Percentiles rank a stretch among this genome's conserved stretches.
Conservation (phyloP, 202 grass and related monocot species). For the Sporobolus alterniflorus region DNA sequence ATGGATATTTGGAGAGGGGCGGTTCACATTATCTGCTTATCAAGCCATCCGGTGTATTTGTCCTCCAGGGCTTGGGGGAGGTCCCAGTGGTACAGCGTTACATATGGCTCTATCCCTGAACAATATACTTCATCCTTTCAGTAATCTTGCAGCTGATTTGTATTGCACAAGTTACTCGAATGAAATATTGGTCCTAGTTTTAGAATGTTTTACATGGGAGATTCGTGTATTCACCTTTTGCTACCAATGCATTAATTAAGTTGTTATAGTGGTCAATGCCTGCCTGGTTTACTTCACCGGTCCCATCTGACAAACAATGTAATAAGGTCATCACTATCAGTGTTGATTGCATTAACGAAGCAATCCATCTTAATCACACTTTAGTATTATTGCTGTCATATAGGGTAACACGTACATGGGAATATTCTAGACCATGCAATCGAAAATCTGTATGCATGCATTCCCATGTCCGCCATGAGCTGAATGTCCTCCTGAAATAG, state of each 20-base stretch:
- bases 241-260: conserved; percentile 74
- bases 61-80: conserved; percentile 83
- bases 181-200: not conserved
- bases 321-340: not conserved
- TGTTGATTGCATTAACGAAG: not conserved
- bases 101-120: conserved; percentile 85
- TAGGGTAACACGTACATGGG: conserved; percentile 50
- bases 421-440: conserved; percentile 92
- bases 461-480: conserved; percentile 94
- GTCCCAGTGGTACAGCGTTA: conserved; percentile 92
- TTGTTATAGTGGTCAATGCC: conserved; percentile 96
- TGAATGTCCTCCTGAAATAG: conserved; percentile 76
- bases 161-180: not conserved
- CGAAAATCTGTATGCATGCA: conserved; percentile 94
- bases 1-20: not conserved
- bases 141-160: not conserved
- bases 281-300: conserved; percentile 75
- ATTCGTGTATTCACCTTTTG: conserved; percentile 59
- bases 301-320: conserved; percentile 60
- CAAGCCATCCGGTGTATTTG: conserved; percentile 76
- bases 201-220: not conserved
- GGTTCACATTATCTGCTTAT: conserved; percentile 76
- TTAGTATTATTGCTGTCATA: no score
- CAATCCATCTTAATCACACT: not conserved
- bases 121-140: not conserved